Conservation (phyloP, 352 stramenopile species). For the Pythium aphanidermatum region DNA sequence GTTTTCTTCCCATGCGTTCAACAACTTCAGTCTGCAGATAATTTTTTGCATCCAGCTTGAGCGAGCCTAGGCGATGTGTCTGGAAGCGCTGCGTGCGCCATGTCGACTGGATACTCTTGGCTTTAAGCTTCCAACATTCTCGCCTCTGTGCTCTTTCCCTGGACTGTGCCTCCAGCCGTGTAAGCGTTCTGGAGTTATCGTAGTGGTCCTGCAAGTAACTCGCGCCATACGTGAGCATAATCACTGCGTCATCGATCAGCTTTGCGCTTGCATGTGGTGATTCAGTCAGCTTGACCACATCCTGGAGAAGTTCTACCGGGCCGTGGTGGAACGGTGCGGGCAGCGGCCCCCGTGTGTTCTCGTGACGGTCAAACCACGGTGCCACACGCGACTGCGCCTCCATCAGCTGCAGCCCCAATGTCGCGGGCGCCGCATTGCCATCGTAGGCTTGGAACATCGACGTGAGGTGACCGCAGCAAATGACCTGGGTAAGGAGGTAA, state of each 20-base stretch:
- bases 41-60: slow-evolving; percentile 30
- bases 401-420: slow-evolving; percentile 21
- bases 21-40: slow-evolving; percentile 37
- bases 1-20: slow-evolving; percentile 15
- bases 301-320: slow-evolving; percentile 13
- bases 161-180: slow-evolving; percentile 2
- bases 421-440: not conserved
- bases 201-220: slow-evolving; percentile 27
- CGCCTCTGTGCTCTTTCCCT: slow-evolving; percentile 14
- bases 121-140: not conserved
- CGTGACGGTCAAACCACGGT: slow-evolving; percentile 17
- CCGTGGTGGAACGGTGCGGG: slow-evolving; percentile 21
- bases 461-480: not conserved
- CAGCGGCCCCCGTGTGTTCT: slow-evolving; percentile 14
- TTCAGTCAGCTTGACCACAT: slow-evolving; percentile 5
- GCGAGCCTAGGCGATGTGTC: slow-evolving; percentile 30
- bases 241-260: slow-evolving; percentile 39
- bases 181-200: not conserved
- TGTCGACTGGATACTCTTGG: slow-evolving; percentile 17
- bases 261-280: slow-evolving; percentile 9
- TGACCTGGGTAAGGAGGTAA: not conserved
- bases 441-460: not conserved
- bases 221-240: slow-evolving; percentile 38
- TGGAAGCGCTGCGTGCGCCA: slow-evolving; percentile 44
- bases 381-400: slow-evolving; percentile 17